Evolutionary conservation across 2,329 filamentous ascomycete species (phyloP), one percentile per base, ranked within the genome.

Genomic region (Diaporthe vexans): DNA sequence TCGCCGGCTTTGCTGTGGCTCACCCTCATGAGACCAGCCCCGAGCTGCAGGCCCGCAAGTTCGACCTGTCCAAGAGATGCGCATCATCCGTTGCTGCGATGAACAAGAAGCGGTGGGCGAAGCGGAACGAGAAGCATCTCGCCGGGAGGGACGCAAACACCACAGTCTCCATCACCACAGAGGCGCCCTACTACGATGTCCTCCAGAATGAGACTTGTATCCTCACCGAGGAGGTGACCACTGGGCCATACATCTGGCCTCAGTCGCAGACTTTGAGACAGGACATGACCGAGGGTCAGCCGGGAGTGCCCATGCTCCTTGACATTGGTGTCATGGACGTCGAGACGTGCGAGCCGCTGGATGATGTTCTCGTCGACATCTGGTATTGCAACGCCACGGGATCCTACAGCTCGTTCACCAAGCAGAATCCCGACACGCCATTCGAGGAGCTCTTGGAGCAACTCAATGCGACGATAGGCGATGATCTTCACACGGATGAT

Each of bases 311-410:
- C 9, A 71, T 84, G 37, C 79, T 79, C 67, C 77, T 83, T 19
- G 82, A 83, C 46, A 73, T 82, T 21, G 81, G 82, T 54, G 76
- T 82, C 56, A 77, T 83, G 56, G 79, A 84, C 71, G 77, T 79
- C 21, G 77, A 77, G 26, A 82, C 79, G 70, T 83, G 82, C 76
- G 74, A 79, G 63, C 78, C 80, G 2, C 75, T 82, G 17, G 76
- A 77, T 0, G 75, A 78, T 54, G 76, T 83, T 21, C 80, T 78
- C 65, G 70, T 83, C 37, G 80, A 83, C 71, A 77, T 80, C 40
- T 84, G 82, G 82, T 78, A 82, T 48, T 80, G 79, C 74, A 83
- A 83, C 68, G 76, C 81, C 19, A 81, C 80, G 1, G 78, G 80
- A 5, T 77, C 75, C 10, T 81, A 81, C 76, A 78, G 78, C 17